Evolutionary conservation across 2,329 filamentous ascomycete genomes (phyloP), one percentile per base, ranked within the genome.

Genomic region (Penicillium digitatum): DNA sequence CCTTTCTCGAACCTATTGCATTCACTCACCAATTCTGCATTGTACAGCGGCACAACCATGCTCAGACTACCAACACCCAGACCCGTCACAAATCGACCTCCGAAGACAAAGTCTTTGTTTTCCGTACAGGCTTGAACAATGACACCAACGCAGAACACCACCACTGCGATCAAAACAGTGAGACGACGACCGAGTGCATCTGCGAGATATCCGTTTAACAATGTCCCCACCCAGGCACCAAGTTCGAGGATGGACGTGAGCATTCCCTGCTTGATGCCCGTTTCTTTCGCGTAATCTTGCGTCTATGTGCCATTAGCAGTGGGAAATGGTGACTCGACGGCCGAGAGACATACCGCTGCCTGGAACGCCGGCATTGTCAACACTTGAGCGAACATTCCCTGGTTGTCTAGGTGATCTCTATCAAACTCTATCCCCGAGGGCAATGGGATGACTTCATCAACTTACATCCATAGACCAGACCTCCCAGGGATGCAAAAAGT

Each of bases 321-420:
- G 44, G 40, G 45, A 20, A 37, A 20, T 5, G 40, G 31, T n/a
- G 11, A 1, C 31, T 38, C 43, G 44, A 40, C 31, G 6, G 44
- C 3, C 62, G 72, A 72, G 34, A 65, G 57, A 48, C 75, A 72
- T 71, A 79, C 79, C 38, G 79, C 71, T 42, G 68, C 57, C 38
- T 73, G 72, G 58, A 80, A 81, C 1, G 75, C 73, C 5, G 68
- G 65, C 78, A 81, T 81, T 22, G 75, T 77, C 52, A 83, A 63
- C 22, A 91, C 82, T 24, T 87, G 87, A n/a, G 83, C 83, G 73
- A 89, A 89, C 73, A 89, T 86, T 62, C 87, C 88, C 69, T 89
- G 86, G 66, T 90, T 89, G 73, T 89, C 67, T 70, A 27, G 2
- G 27, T n/a, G 8, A 35, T 18, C 1, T 3, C 12, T 5, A 26